Evolutionary conservation across 1,284 basidiomycete species (phyloP), one percentile per base, ranked within the genome.

Genomic region (Pterula multifida): DNA sequence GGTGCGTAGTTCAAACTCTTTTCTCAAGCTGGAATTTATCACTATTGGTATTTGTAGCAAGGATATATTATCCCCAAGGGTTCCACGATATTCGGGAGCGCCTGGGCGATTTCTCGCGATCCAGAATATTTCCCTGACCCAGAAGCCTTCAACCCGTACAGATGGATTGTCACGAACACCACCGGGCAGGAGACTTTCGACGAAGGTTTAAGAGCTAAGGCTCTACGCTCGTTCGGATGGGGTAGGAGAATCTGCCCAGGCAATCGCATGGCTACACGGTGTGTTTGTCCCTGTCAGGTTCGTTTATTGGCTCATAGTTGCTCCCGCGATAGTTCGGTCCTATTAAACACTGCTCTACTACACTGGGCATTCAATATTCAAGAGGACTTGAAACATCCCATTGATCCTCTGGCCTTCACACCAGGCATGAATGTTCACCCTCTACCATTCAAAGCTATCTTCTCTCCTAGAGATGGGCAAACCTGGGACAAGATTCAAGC

Each of bases 291-390:
- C 28, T 32, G 6, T 32, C 6, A 6, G 28, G 6, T 15, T 32
- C 28, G 6, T 32, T 15, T 32, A 32, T 32, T 32, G 15, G 28
- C 15, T 32, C 6, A 32, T 32, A 6, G 15, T 32, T 15, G 28
- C 28, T 6, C 15, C 15, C 22, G 24, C 23, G 15, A 19, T 47
- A 76, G 76, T 19, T 81, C 79, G 0, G 64, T 81, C 2, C 78
- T 75, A 54, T 65, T 83, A 47, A 80, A 78, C 53, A 69, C 75
- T 0, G 76, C 78, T 0, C 64, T 79, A 11, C 60, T 76, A 1
- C 67, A 78, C n/a, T 82, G 79, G 78, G 71, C 78, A 0, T 82
- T 82, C 63, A 65, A 57, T 0, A 65, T 83, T 17, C 58, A 59
- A 0, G 58, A 70, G 35, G 77, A 81, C 55, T 65, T 69, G 0